Evolutionary conservation across 73 alveolate species (phyloP).

Genomic region (Uronychia binucleata): DNA sequence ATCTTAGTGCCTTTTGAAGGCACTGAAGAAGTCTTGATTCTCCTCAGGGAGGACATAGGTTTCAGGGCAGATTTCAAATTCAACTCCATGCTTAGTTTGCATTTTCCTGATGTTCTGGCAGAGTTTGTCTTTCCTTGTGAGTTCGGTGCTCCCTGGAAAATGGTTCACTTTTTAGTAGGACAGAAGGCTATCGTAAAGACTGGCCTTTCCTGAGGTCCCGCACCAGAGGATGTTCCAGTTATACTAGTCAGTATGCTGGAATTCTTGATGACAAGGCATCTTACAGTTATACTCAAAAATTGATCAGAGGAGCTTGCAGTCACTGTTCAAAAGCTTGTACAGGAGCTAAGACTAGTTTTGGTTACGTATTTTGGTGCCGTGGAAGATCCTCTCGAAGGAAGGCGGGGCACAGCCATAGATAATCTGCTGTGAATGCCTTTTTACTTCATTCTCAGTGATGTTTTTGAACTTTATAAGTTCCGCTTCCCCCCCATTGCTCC

Average conservation of each 20-base stretch:
- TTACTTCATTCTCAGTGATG: not conserved
- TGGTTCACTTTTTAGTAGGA: slow-evolving; percentile 81
- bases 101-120: slow-evolving; percentile 25
- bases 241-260: not conserved
- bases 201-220: slow-evolving; percentile 37
- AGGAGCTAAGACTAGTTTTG: not conserved
- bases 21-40: not conserved
- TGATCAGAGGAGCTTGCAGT: not conserved
- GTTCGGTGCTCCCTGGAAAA: slow-evolving; percentile 77
- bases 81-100: not conserved
- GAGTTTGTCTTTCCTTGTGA: slow-evolving; percentile 84
- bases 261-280: not conserved
- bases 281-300: not conserved
- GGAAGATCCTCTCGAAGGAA: not conserved
- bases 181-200: slow-evolving; percentile 64
- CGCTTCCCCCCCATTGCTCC: no score
- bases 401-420: not conserved
- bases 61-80: slow-evolving; percentile 9
- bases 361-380: not conserved
- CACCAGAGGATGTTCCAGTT: slow-evolving; percentile 69
- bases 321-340: not conserved
- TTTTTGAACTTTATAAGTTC: not conserved
- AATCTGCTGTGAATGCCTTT: not conserved
- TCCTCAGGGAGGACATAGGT: slow-evolving; percentile 42
- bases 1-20: not conserved